Evolutionary conservation across 139 green algal genomes (phyloP).

Genomic region (Edaphochlamys debaryana): DNA sequence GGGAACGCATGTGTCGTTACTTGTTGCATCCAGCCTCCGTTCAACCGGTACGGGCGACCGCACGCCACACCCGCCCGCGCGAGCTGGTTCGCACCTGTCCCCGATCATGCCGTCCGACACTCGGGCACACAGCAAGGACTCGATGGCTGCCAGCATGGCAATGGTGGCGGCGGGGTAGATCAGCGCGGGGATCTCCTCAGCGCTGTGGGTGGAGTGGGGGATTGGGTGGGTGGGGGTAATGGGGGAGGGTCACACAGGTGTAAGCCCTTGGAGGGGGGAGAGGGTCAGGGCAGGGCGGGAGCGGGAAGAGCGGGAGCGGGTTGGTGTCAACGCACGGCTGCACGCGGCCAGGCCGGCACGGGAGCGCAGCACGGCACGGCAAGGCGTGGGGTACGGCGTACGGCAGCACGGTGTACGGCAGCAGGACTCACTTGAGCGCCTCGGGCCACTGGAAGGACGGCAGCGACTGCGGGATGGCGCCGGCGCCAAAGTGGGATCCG

Average conservation of each 20-base stretch:
- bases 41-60: too few relatives aligned
- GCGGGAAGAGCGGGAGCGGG: too few relatives aligned
- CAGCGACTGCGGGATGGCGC: slow-evolving; percentile 41
- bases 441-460: slow-evolving; percentile 24
- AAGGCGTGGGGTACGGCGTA: too few relatives aligned
- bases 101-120: slow-evolving; percentile 48
- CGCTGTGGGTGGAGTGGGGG: background rate
- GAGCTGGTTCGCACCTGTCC: slow-evolving; percentile 26
- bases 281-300: too few relatives aligned
- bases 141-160: slow-evolving; percentile 41
- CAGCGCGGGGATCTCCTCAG: slow-evolving; percentile 1
- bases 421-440: slow-evolving; percentile 20
- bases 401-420: too few relatives aligned
- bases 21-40: too few relatives aligned
- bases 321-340: too few relatives aligned
- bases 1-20: too few relatives aligned
- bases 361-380: too few relatives aligned
- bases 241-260: background rate
- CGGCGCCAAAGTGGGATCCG: slow-evolving; percentile 40
- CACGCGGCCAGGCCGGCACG: too few relatives aligned
- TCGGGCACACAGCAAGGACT: slow-evolving; percentile 51
- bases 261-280: too few relatives aligned
- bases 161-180: slow-evolving; percentile 45
- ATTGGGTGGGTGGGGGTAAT: background rate
- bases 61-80: too few relatives aligned